Base-by-base conservation (phyloP, 176 grass and related monocot genomes). In the Rhipidocladum racemiflorum region DNA sequence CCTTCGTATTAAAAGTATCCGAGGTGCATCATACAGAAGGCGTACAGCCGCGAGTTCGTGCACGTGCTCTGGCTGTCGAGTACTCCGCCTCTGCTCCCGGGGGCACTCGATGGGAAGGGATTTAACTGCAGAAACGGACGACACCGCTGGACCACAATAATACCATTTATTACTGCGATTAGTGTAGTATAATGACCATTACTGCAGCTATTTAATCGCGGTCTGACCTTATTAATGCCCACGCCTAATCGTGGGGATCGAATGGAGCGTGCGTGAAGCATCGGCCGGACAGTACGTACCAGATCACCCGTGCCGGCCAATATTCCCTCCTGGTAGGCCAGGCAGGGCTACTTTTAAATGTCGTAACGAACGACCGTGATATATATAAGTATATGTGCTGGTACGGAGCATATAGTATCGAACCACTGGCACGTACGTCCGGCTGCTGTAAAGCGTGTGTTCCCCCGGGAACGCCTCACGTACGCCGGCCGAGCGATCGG, bases 381-480 rank as follows among this genome's bases (percentile, higher is more conserved):
- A 6, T 46, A 16, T n/a, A 27, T 24, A 57, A 13, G 9, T 46
- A 16, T n/a, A 27, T 24, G 75, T 20, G 9, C 25, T 25, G 3
- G 39, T 6, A 2, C 25, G 75, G 75, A 32, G 15, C 75, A 11
- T 48, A 64, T 64, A 61, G 44, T 64, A 45, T 13, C 40, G 59
- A 48, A 10, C 46, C 79, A 70, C 38, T 65, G 50, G 50, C 78
- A 57, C 49, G 78, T 68, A 7, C 77, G 46, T 46, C 34, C 10
- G 15, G 49, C 15, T 1, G 45, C 6, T 70, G 65, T 69, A 81
- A 70, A 81, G 65, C 21, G 63, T 28, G 65, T 40, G 51, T 40
- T 56, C 25, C 34, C 70, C 45, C 0, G 48, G 9, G 17, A 30
- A 55, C 71, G 29, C 8, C 23, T 59, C n/a, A 11, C 32, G 32